Conservation (phyloP, 2,329 filamentous ascomycete species). For the Trichoderma harzianum region DNA sequence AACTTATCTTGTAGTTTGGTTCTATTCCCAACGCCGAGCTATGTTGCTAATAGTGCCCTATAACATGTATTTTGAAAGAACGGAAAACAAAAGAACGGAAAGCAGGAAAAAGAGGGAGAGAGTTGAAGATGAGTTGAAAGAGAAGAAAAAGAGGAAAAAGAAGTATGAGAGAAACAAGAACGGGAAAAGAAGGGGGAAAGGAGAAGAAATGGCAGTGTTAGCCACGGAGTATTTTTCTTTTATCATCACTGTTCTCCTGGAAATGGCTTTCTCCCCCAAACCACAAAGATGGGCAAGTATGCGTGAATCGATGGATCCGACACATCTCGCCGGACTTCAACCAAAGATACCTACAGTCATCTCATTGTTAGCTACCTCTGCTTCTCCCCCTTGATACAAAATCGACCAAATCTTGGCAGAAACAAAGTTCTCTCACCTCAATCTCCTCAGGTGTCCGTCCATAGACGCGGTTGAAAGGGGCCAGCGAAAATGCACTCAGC, state of each 20-base stretch:
- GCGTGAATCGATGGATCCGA: constrained; percentile 46
- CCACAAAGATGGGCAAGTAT: constrained; percentile 48
- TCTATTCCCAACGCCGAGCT: neutral
- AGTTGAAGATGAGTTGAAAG: neutral
- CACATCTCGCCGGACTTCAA: constrained; percentile 48
- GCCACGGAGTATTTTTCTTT: neutral
- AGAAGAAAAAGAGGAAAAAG: neutral
- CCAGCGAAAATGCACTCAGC: constrained; percentile 44
- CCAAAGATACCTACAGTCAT: constrained; percentile 41
- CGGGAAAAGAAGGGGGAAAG: neutral
- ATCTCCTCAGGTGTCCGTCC: constrained; percentile 44
- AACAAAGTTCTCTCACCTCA: constrained; percentile 37
- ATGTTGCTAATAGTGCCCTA: neutral
- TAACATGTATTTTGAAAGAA: neutral
- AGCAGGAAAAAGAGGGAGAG: neutral
- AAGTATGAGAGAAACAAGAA: neutral
- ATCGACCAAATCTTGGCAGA: neutral
- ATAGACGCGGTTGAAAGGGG: constrained; percentile 40
- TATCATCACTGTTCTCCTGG: neutral
- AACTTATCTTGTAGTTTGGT: neutral
- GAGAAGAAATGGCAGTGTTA: neutral
- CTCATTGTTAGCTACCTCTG: neutral
- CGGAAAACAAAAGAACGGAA: neutral
- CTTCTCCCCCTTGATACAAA: neutral
- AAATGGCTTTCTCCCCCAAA: constrained; percentile 49